A percentile compares a stretch with the other conserved stretches of the same genome.
Evolutionary conservation across 2,329 filamentous ascomycete genomes (phyloP).

Genomic region (Rosellinia necatrix): DNA sequence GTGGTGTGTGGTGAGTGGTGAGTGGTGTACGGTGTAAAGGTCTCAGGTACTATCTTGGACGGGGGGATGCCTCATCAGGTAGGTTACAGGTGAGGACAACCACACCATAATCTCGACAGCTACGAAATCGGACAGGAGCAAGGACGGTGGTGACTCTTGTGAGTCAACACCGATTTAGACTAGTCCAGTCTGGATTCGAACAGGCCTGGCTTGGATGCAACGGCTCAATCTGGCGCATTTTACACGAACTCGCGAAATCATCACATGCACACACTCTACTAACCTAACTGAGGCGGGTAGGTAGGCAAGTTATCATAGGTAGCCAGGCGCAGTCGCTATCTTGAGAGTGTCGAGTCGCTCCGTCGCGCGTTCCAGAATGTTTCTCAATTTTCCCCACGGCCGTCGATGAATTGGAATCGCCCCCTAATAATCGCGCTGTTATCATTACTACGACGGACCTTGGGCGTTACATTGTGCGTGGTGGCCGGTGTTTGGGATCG

Average conservation of each 20-base stretch:
- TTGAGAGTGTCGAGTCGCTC: background rate
- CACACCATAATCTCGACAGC: background rate
- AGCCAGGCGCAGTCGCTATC: too few relatives aligned
- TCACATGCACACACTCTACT: slow-evolving; percentile 10
- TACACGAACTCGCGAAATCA: background rate
- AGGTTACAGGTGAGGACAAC: too few relatives aligned
- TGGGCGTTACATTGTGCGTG: slow-evolving; percentile 11
- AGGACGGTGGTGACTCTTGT: background rate
- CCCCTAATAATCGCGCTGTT: slow-evolving; percentile 13
- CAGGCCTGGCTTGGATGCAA: slow-evolving; percentile 17
- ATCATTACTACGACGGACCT: slow-evolving; percentile 21
- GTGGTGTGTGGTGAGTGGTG: too few relatives aligned
- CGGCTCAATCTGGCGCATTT: slow-evolving; percentile 9
- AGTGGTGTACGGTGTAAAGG: too few relatives aligned
- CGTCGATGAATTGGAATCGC: slow-evolving; percentile 19
- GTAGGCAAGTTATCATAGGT: too few relatives aligned
- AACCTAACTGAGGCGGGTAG: too few relatives aligned
- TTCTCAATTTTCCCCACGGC: background rate
- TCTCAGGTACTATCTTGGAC: too few relatives aligned
- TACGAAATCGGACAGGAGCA: slow-evolving; percentile 17
- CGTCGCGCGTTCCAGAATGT: background rate
- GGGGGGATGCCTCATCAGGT: too few relatives aligned
- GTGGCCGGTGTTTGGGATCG: slow-evolving; percentile 11
- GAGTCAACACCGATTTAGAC: slow-evolving; percentile 24
- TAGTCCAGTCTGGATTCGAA: background rate